A percentile compares a stretch with the other conserved stretches of the same genome.
These are phyloP conservation scores for Colletotrichum limetticola DNA, from an alignment of 2,329 filamentous ascomycete species.

Conservation along the genomic window DNA sequence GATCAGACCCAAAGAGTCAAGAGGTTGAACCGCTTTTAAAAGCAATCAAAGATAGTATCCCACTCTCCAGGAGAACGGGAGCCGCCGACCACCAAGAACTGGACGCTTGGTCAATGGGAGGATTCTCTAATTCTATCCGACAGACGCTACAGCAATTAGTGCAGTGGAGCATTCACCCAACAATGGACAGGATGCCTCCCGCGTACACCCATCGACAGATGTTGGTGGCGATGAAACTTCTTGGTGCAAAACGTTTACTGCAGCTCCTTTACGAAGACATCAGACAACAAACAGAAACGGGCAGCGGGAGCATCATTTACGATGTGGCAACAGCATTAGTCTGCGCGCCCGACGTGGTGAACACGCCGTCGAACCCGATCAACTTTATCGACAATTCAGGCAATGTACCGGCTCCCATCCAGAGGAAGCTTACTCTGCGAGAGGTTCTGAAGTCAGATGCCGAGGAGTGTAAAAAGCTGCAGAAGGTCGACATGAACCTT, in stretches of 20 bases:
- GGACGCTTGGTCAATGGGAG: conserved; percentile 73
- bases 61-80: conserved; percentile 68
- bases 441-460: conserved; percentile 68
- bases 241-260: conserved; percentile 71
- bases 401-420: conserved; percentile 49
- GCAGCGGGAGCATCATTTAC: conserved; percentile 70
- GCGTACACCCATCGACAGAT: conserved; percentile 80
- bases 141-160: conserved; percentile 71
- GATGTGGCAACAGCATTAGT: conserved; percentile 77
- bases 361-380: conserved; percentile 49
- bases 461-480: conserved; percentile 66
- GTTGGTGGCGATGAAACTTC: conserved; percentile 67
- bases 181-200: conserved; percentile 66
- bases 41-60: conserved; percentile 70
- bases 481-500: conserved; percentile 64
- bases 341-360: conserved; percentile 71
- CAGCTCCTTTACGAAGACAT: conserved; percentile 75
- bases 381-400: conserved; percentile 48
- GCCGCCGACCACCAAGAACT: conserved; percentile 74
- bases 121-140: conserved; percentile 67
- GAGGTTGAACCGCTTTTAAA: conserved; percentile 76
- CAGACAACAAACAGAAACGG: conserved; percentile 67
- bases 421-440: conserved; percentile 65
- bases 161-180: conserved; percentile 72
- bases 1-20: conserved; percentile 72